Conservation (phyloP, 2,329 filamentous ascomycete species). For the Colletotrichum melonis region DNA sequence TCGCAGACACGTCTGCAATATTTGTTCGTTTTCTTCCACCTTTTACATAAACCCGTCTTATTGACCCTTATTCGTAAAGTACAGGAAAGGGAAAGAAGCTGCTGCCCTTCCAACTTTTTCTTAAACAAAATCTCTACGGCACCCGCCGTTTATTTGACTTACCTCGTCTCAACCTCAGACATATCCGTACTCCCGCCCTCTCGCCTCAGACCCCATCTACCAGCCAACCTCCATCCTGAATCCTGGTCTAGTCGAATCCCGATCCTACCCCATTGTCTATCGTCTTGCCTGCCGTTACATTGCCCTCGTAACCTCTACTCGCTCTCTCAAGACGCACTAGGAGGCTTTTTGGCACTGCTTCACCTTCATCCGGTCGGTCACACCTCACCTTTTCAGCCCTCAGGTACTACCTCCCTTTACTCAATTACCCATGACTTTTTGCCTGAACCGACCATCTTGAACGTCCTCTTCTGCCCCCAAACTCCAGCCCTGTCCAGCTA, state of each 20-base stretch:
- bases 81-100: background rate
- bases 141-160: conserved; percentile 8
- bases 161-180: conserved; percentile 4
- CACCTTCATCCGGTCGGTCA: background rate
- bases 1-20: background rate
- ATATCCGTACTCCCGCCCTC: background rate
- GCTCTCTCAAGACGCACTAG: background rate
- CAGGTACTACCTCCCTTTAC: background rate
- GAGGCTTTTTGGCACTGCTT: background rate
- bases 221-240: background rate
- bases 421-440: background rate
- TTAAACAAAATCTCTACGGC: background rate
- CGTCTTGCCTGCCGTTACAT: conserved; percentile 4
- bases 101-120: no score
- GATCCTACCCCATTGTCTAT: background rate
- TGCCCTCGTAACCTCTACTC: background rate
- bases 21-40: background rate
- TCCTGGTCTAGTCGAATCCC: background rate
- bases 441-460: background rate
- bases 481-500: conserved; percentile 3
- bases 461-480: background rate
- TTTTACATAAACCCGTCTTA: background rate
- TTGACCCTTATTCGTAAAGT: background rate
- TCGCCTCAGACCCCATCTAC: background rate
- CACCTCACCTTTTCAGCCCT: background rate